These are phyloP conservation scores for Alternaria ventricosa DNA, from an alignment of 2,329 filamentous ascomycete genomes.

Conservation along the genomic window DNA sequence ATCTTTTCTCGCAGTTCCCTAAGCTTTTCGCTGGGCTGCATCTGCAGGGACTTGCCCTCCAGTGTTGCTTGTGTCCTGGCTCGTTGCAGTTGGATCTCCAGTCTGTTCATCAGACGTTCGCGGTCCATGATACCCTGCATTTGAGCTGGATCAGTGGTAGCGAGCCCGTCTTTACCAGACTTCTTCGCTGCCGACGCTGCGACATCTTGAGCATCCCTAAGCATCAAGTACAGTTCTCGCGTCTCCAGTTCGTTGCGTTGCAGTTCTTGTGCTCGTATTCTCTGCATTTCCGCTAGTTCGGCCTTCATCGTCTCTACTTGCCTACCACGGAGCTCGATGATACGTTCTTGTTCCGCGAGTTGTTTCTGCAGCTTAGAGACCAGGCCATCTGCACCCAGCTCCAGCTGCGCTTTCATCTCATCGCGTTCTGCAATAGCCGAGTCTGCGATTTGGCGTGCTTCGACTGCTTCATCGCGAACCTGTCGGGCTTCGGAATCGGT, in stretches of 20 bases:
- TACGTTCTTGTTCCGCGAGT: conserved; percentile 87
- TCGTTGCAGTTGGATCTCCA: conserved; percentile 93
- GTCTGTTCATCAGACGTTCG: conserved; percentile 86
- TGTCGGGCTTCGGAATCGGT: conserved; percentile 94
- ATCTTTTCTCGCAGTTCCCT: conserved; percentile 93
- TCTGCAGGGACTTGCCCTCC: conserved; percentile 85
- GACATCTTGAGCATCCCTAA: conserved; percentile 94
- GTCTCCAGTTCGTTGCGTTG: conserved; percentile 97
- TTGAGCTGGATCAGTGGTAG: conserved; percentile 71
- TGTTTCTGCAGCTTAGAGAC: conserved; percentile 93
- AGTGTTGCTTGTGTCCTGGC: conserved; percentile 98
- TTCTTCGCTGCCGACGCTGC: conserved; percentile 84
- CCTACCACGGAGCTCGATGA: conserved; percentile 86
- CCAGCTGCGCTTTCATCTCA: conserved; percentile 87
- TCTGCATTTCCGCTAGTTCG: conserved; percentile 85
- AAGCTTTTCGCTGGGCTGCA: conserved; percentile 88
- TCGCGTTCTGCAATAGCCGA: conserved; percentile 95
- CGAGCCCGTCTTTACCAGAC: conserved; percentile 58
- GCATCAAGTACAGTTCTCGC: conserved; percentile 95
- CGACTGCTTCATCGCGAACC: conserved; percentile 87
- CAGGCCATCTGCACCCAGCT: conserved; percentile 89
- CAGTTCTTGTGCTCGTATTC: conserved; percentile 84
- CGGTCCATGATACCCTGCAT: conserved; percentile 95
- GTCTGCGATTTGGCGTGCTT: conserved; percentile 91
- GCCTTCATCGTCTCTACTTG: conserved; percentile 89